A percentile compares a stretch with the other conserved stretches of the same genome.
phyloP scores from a whole-genome alignment of 192 early-diverging fungal species.

The Gryganskiella cystojenkinii region DNA sequence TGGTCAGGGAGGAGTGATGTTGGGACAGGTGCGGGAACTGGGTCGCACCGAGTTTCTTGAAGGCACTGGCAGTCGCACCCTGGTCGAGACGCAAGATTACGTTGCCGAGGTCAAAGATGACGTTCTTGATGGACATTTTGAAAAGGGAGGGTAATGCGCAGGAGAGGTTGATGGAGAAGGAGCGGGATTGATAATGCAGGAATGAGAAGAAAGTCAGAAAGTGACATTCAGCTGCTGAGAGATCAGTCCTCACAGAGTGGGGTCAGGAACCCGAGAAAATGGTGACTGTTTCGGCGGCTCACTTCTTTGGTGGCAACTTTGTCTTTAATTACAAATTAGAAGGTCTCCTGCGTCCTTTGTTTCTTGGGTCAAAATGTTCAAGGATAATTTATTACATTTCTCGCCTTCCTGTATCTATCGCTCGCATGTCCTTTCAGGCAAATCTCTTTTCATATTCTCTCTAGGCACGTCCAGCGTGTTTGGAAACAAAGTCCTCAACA shows the following conservation, averaged over 20 bases:
- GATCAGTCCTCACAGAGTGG: neutral
- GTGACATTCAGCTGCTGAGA: neutral
- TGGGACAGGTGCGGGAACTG: conserved; percentile 22
- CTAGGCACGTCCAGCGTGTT: conserved; percentile 27
- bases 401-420: too few species aligned
- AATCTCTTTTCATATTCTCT: neutral
- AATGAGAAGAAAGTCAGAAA: neutral
- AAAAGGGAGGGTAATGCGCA: neutral
- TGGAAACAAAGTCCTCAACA: conserved; percentile 66
- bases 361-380: too few species aligned
- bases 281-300: neutral
- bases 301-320: too few species aligned
- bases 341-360: too few species aligned
- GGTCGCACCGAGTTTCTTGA: conserved; percentile 34
- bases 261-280: too few species aligned
- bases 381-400: too few species aligned
- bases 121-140: conserved; percentile 37
- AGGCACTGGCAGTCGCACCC: conserved; percentile 22
- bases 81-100: conserved; percentile 39
- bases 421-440: neutral
- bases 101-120: conserved; percentile 51
- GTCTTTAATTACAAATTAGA: too few species aligned
- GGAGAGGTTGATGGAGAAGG: neutral
- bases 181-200: conserved; percentile 1
- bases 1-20: conserved; percentile 9